Percentiles rank a stretch among this genome's conserved stretches.
These are phyloP conservation scores for Canavalia gladiata DNA, from an alignment of 306 rosid genomes.

Conservation along the genomic window DNA sequence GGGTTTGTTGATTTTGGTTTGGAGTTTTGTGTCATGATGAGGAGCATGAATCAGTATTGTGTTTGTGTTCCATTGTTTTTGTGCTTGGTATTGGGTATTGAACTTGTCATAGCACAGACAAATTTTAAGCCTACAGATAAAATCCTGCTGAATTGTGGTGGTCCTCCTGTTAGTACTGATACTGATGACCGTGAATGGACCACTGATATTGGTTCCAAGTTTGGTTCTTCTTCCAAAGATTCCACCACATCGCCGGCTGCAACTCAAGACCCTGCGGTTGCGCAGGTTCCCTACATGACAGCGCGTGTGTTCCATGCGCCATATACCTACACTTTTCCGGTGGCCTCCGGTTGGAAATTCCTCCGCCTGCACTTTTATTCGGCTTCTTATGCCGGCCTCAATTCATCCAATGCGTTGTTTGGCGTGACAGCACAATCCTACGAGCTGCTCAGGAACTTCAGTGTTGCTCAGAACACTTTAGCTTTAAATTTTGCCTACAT, in stretches of 20 bases:
- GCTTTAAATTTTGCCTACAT: slow-evolving; percentile 72
- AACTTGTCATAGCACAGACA: slow-evolving; percentile 50
- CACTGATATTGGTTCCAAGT: slow-evolving; percentile 73
- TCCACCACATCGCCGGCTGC: slow-evolving; percentile 60
- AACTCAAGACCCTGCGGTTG: slow-evolving; percentile 77
- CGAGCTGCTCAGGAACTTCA: slow-evolving; percentile 76
- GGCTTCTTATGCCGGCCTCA: slow-evolving; percentile 64
- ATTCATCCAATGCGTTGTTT: slow-evolving; percentile 69
- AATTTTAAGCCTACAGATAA: slow-evolving; percentile 74
- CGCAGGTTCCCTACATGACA: slow-evolving; percentile 73
- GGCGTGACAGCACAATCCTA: slow-evolving; percentile 64
- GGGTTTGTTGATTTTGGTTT: slow-evolving; percentile 3
- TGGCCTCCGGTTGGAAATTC: slow-evolving; percentile 78
- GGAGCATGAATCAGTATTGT: slow-evolving; percentile 41
- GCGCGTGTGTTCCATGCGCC: slow-evolving; percentile 67
- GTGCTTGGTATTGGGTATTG: slow-evolving; percentile 51
- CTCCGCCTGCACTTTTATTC: slow-evolving; percentile 82
- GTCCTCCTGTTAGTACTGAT: slow-evolving; percentile 62
- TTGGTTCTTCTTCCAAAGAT: slow-evolving; percentile 47
- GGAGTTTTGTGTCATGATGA: slow-evolving; percentile 53
- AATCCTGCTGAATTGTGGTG: slow-evolving; percentile 81
- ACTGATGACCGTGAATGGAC: slow-evolving; percentile 71
- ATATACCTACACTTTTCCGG: slow-evolving; percentile 79
- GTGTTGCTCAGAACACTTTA: slow-evolving; percentile 65
- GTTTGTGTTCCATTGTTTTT: slow-evolving; percentile 48